Percentiles rank a stretch among this genome's conserved stretches.
Conservation (phyloP, 2,329 filamentous ascomycete genomes). For the Pseudocercospora fijiensis region DNA sequence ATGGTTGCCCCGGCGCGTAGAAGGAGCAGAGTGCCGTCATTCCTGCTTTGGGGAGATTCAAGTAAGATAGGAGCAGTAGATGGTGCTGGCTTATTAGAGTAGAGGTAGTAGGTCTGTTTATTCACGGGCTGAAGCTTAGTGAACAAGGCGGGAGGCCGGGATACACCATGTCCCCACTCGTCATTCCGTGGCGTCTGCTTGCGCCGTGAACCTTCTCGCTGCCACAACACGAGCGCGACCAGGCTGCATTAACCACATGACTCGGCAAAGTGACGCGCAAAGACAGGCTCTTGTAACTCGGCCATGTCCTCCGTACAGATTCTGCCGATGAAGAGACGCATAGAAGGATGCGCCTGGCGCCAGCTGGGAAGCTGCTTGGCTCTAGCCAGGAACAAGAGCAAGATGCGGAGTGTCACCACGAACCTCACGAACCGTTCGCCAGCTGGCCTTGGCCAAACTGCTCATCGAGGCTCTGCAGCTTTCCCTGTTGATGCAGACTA, state of each 20-base stretch:
- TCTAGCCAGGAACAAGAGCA: constrained; percentile 3
- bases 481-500: background rate
- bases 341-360: constrained; percentile 1
- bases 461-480: background rate
- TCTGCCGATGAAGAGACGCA: background rate
- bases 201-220: background rate
- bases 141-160: background rate
- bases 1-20: background rate
- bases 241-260: background rate
- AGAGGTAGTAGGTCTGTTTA: background rate
- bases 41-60: constrained; percentile 1
- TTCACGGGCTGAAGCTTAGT: background rate
- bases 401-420: background rate
- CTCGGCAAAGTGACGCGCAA: background rate
- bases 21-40: background rate
- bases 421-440: constrained; percentile 1
- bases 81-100: background rate
- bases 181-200: background rate
- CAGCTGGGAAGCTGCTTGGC: constrained; percentile 1
- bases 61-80: background rate
- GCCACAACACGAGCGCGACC: background rate
- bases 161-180: background rate
- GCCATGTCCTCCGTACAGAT: background rate
- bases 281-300: background rate
- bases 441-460: background rate